Evolutionary conservation across 768 basidiomycete species (phyloP), one percentile per base, ranked within the genome.

Genomic region (Xerocomellus amylosporus): DNA sequence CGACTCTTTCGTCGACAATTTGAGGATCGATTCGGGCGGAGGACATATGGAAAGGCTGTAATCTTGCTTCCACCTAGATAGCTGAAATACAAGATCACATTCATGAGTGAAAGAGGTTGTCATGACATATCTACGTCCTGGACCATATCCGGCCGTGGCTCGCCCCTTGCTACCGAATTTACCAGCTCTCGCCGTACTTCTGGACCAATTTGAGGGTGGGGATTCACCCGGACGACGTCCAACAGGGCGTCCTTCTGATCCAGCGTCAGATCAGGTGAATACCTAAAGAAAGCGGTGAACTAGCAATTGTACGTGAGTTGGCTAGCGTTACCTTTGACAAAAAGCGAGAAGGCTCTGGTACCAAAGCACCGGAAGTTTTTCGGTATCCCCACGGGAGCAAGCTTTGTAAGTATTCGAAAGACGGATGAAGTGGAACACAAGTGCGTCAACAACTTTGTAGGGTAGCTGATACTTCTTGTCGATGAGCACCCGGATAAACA

Each of bases 401-500:
- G 83, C 85, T 72, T 87, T 91, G 74, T 92, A 90, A 14, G 86
- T 87, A 70, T 97, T 96, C 24, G 94, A 93, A 40, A 98, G 85
- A 24, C 94, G 88, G 64, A 98, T 93, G 70, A 97, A 99, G 75
- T 99, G 97, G 79, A 97, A 96, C 13, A 98, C 95, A 54, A 99
- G 83, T 3, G 92, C 90, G 67, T 99, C 97, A 49, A 99, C 84
- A 28, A 97, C 96, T 74, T 98, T 96, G 79, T 94, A 99, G 0
- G 97, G 97, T 30, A 99, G 77, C 56, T 97, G 93, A 68, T 95
- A 91, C 70, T 99, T 99, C 74, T 99, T 99, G 77, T 99, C 97
- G 46, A 98, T 77, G 30, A 99, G 77, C 13, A 98, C 89, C 19
- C 97, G 92, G 68, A 99, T 95, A 77, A 99, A 98, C 20, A 99